Evolutionary conservation across 805 yeast species (phyloP).

Genomic region (Ogataea corticis): DNA sequence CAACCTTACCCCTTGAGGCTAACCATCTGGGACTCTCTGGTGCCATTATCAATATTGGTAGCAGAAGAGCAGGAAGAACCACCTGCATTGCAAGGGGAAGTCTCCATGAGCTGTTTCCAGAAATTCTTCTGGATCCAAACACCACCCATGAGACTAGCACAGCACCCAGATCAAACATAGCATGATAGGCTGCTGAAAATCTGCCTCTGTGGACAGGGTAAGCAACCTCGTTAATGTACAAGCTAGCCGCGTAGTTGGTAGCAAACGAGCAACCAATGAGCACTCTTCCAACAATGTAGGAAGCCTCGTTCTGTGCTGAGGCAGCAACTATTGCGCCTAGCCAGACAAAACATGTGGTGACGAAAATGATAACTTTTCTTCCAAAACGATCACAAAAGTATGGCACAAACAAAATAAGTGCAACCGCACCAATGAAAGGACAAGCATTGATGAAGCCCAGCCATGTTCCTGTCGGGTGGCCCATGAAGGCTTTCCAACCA

Average conservation of each 20-base stretch:
- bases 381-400: constrained; percentile 19
- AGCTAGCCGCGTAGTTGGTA: constrained; percentile 20
- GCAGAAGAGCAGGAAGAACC: constrained; percentile 36
- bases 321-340: constrained; percentile 22
- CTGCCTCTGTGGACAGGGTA: constrained; percentile 37
- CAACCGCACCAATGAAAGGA: constrained; percentile 23
- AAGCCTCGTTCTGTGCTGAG: constrained; percentile 18
- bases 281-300: constrained; percentile 20
- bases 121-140: constrained; percentile 37
- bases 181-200: constrained; percentile 38
- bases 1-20: constrained; percentile 33
- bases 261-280: constrained; percentile 21
- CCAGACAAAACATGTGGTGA: constrained; percentile 14
- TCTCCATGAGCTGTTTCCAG: constrained; percentile 35
- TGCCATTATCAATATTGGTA: constrained; percentile 30
- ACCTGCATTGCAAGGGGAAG: constrained; percentile 44
- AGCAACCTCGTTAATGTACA: constrained; percentile 33
- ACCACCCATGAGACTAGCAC: constrained; percentile 44
- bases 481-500: constrained; percentile 19
- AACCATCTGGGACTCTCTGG: constrained; percentile 42
- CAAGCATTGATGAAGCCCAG: constrained; percentile 22
- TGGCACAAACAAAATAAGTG: constrained; percentile 18
- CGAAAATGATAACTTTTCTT: constrained; percentile 16
- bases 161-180: constrained; percentile 46
- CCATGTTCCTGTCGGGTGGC: constrained; percentile 21